These are phyloP conservation scores for Stephania japonica DNA, from an alignment of 164 flowering plant species.

Conservation along the genomic window DNA sequence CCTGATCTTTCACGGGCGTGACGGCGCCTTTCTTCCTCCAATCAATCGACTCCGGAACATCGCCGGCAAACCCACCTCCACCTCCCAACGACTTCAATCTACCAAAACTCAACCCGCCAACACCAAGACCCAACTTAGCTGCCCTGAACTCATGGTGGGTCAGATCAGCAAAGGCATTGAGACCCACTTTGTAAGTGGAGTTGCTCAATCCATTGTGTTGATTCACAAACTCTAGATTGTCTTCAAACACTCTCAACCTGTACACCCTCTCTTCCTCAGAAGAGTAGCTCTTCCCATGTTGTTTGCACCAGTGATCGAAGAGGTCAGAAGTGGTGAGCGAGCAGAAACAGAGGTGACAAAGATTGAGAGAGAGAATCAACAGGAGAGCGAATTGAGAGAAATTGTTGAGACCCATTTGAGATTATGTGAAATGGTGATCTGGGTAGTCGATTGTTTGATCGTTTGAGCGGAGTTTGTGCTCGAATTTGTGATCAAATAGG, in stretches of 20 bases:
- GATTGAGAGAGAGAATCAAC: conserved; percentile 12
- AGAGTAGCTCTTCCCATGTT: conserved; percentile 55
- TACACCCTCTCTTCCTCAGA: conserved; percentile 47
- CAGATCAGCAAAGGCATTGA: conserved; percentile 84
- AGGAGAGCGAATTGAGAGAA: conserved; percentile 7
- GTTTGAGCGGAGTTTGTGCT: neutral
- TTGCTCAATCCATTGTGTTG: conserved; percentile 43
- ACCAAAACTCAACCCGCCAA: conserved; percentile 1
- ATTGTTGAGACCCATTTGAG: conserved; percentile 8
- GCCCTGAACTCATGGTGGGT: conserved; percentile 77
- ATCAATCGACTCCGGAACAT: conserved; percentile 68
- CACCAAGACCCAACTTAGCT: conserved; percentile 50
- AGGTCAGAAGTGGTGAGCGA: conserved; percentile 33
- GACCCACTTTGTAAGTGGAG: conserved; percentile 54
- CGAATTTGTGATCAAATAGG: neutral
- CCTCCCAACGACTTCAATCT: neutral
- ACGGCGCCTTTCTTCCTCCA: conserved; percentile 90
- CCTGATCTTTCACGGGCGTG: conserved; percentile 85
- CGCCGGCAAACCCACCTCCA: conserved; percentile 9
- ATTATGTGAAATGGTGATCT: neutral
- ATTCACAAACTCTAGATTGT: conserved; percentile 51
- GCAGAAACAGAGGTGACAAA: conserved; percentile 18
- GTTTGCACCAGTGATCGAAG: conserved; percentile 61
- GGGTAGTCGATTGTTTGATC: neutral
- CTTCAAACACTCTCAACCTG: conserved; percentile 55